A percentile compares a stretch with the other conserved stretches of the same genome.
Evolutionary conservation across 208 protist genomes (phyloP).

Genomic region (Trypanosomatidae sp.): DNA sequence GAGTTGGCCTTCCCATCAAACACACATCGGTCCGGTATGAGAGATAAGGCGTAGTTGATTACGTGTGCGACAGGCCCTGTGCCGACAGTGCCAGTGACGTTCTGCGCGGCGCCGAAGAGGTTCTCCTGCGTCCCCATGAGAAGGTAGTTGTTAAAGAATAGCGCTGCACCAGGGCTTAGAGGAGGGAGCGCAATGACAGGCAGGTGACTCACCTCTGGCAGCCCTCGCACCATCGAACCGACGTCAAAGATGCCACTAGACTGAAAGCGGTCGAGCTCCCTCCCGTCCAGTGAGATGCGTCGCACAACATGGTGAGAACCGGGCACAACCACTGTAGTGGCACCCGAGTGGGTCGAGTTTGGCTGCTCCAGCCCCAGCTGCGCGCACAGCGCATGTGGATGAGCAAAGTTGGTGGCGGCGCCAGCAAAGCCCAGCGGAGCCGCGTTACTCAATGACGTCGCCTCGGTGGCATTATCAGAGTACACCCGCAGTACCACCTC

Average conservation of each 20-base stretch:
- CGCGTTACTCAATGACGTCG: slow-evolving; percentile 56
- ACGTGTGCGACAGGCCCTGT: slow-evolving; percentile 27
- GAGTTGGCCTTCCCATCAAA: slow-evolving; percentile 75
- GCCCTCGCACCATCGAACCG: slow-evolving; percentile 53
- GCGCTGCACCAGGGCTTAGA: slow-evolving; percentile 48
- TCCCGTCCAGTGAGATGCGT: slow-evolving; percentile 52
- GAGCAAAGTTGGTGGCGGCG: slow-evolving; percentile 21
- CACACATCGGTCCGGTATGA: slow-evolving; percentile 73
- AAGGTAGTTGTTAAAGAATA: slow-evolving; percentile 69
- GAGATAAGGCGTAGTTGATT: slow-evolving; percentile 48
- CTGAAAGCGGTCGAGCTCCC: slow-evolving; percentile 54
- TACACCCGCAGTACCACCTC: slow-evolving; percentile 75
- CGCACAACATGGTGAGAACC: slow-evolving; percentile 75
- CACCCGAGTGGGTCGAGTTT: not conserved
- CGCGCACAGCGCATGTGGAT: slow-evolving; percentile 43
- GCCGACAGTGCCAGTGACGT: slow-evolving; percentile 1
- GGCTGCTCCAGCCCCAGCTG: slow-evolving; percentile 40
- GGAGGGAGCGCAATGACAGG: slow-evolving; percentile 44
- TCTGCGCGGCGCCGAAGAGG: slow-evolving; percentile 33
- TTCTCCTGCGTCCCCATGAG: slow-evolving; percentile 41
- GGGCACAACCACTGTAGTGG: slow-evolving; percentile 41
- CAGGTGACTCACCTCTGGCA: slow-evolving; percentile 42
- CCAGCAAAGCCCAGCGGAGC: slow-evolving; percentile 49
- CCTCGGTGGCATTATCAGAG: slow-evolving; percentile 56
- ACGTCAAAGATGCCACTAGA: slow-evolving; percentile 61